phyloP scores from a whole-genome alignment of 192 early-diverging fungal genomes.

The Paraglomus brasilianum region DNA sequence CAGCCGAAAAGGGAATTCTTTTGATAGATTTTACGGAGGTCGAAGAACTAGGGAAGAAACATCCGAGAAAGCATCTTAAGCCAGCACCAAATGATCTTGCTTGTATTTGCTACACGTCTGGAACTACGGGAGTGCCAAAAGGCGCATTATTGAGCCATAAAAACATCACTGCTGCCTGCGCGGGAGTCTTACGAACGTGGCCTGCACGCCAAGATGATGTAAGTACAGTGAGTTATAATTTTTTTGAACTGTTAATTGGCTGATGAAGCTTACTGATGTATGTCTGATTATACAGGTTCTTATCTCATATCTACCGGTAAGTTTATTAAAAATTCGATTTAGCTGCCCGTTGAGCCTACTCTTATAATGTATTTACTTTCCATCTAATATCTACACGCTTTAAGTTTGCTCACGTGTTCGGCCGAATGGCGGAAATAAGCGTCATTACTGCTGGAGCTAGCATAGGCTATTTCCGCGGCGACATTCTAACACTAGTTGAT shows the following conservation, averaged over 20 bases:
- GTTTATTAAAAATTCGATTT: neutral
- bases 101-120: slow-evolving; percentile 80
- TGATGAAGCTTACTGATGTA: neutral
- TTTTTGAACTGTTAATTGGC: no score
- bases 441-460: slow-evolving; percentile 12
- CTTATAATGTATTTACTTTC: slow-evolving; percentile 81
- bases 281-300: neutral
- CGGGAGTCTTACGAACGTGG: slow-evolving; percentile 23
- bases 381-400: no score
- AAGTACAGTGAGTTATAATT: neutral
- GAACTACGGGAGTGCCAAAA: slow-evolving; percentile 83
- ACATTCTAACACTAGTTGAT: slow-evolving; percentile 71
- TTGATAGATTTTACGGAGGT: slow-evolving; percentile 60
- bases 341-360: neutral
- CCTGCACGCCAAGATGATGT: slow-evolving; percentile 28
- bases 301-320: slow-evolving; percentile 26
- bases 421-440: slow-evolving; percentile 23
- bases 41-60: slow-evolving; percentile 58
- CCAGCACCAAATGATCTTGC: slow-evolving; percentile 67
- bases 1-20: slow-evolving; percentile 58
- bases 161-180: slow-evolving; percentile 62
- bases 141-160: slow-evolving; percentile 60
- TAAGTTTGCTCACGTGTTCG: slow-evolving; percentile 78
- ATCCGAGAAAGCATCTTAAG: slow-evolving; percentile 52
- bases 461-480: slow-evolving; percentile 47